A percentile compares a stretch with the other conserved stretches of the same genome.
These are phyloP conservation scores for Penicillium cinerascens DNA, from an alignment of 495 filamentous ascomycete genomes.

Conservation along the genomic window DNA sequence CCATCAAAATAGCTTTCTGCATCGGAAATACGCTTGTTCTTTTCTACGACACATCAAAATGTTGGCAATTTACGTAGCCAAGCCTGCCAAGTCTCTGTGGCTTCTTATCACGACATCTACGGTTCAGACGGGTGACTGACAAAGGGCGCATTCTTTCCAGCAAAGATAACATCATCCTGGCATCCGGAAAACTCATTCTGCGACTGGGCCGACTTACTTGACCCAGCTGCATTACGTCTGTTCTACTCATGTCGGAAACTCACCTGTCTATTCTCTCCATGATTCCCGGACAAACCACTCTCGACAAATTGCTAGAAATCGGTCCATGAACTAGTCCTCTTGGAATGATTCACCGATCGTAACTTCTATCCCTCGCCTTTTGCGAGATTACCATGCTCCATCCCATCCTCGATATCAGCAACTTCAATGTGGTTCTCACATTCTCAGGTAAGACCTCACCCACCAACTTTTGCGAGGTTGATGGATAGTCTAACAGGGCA, in stretches of 20 bases:
- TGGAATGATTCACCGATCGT: neutral
- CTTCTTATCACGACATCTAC: neutral
- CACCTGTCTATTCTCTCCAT: neutral
- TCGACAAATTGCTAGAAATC: neutral
- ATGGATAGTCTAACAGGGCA: neutral
- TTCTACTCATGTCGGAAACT: neutral
- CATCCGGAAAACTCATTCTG: neutral
- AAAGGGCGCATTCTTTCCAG: constrained; percentile 3
- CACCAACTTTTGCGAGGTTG: neutral
- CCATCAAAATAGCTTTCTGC: neutral
- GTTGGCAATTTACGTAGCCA: neutral
- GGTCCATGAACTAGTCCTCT: neutral
- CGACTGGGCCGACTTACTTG: neutral
- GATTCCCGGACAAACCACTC: neutral
- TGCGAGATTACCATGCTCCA: constrained; percentile 32
- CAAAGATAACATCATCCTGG: neutral
- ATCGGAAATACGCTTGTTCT: neutral
- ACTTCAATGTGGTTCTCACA: constrained; percentile 46
- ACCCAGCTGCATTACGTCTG: too few relatives aligned
- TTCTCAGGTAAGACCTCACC: constrained; percentile 37
- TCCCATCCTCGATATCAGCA: constrained; percentile 51
- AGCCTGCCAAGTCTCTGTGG: neutral
- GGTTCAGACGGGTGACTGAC: neutral
- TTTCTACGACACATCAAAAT: constrained; percentile 1
- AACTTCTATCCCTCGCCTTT: neutral